Conservation (phyloP, 2,329 filamentous ascomycete species). For the Domatiomyces catenatus region DNA sequence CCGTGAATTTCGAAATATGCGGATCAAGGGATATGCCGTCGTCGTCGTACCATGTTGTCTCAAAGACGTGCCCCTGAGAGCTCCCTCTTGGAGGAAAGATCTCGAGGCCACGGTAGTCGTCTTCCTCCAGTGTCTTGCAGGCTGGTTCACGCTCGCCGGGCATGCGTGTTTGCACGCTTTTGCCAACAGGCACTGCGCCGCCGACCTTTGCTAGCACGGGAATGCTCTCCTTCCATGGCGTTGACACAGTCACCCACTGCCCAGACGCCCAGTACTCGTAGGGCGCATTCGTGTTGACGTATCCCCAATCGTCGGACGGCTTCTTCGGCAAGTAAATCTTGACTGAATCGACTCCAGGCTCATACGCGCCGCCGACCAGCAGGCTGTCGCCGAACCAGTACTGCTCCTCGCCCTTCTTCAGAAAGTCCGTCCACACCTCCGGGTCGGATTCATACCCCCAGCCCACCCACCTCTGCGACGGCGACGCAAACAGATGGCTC, state of each 20-base stretch:
- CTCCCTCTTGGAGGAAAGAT: slow-evolving; percentile 38
- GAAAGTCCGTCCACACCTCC: slow-evolving; percentile 46
- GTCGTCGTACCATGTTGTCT: slow-evolving; percentile 40
- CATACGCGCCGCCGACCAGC: slow-evolving; percentile 52
- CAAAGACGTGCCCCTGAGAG: slow-evolving; percentile 25
- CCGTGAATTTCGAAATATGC: slow-evolving; percentile 28
- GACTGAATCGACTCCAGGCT: slow-evolving; percentile 39
- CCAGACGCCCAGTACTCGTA: slow-evolving; percentile 42
- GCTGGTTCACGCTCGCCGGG: slow-evolving; percentile 34
- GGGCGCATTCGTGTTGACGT: slow-evolving; percentile 46
- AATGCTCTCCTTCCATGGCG: slow-evolving; percentile 38
- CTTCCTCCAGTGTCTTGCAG: slow-evolving; percentile 29
- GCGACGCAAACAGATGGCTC: slow-evolving; percentile 45
- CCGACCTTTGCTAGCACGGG: slow-evolving; percentile 41
- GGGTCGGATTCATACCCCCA: slow-evolving; percentile 56
- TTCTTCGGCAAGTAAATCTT: slow-evolving; percentile 36
- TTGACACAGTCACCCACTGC: slow-evolving; percentile 38
- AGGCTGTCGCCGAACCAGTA: slow-evolving; percentile 58
- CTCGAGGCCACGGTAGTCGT: slow-evolving; percentile 43
- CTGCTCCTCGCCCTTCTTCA: slow-evolving; percentile 52
- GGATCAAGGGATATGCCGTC: slow-evolving; percentile 37
- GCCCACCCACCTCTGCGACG: slow-evolving; percentile 56
- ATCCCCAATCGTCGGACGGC: slow-evolving; percentile 36
- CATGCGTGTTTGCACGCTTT: slow-evolving; percentile 35
- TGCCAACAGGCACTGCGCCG: slow-evolving; percentile 39